A percentile compares a stretch with the other conserved stretches of the same genome.
These are phyloP conservation scores for Aspergillus bertholletiae DNA, from an alignment of 495 filamentous ascomycete genomes.

Conservation along the genomic window DNA sequence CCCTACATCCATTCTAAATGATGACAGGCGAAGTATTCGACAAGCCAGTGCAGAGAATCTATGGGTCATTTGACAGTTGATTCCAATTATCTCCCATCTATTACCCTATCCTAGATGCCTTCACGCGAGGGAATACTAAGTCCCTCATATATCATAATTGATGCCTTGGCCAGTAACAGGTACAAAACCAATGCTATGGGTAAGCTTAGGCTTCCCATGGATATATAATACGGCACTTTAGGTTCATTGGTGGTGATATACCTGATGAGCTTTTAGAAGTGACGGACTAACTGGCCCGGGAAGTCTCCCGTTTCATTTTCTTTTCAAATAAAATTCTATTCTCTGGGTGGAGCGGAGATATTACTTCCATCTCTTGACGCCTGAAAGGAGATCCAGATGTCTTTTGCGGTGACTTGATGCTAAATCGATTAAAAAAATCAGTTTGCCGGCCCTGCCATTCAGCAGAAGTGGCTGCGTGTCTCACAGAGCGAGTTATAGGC, in stretches of 20 bases:
- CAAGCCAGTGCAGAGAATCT: constrained; percentile 14
- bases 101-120: constrained; percentile 57
- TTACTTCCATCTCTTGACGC: constrained; percentile 2
- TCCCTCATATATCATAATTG: constrained; percentile 33
- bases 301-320: background rate
- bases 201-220: constrained; percentile 41
- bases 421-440: no score
- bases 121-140: constrained; percentile 54
- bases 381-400: background rate
- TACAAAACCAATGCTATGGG: constrained; percentile 44
- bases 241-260: background rate
- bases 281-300: background rate
- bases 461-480: background rate
- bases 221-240: no score
- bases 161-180: constrained; percentile 47
- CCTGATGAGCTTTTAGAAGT: background rate
- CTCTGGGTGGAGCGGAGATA: constrained; percentile 5
- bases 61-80: constrained; percentile 16
- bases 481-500: background rate
- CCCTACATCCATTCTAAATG: constrained; percentile 1
- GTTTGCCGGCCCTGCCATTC: background rate
- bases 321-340: background rate
- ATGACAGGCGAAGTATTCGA: constrained; percentile 18
- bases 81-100: constrained; percentile 74
- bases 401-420: background rate